These are phyloP conservation scores for Candida sphagnicola DNA, from an alignment of 805 yeast species.

Conservation along the genomic window DNA sequence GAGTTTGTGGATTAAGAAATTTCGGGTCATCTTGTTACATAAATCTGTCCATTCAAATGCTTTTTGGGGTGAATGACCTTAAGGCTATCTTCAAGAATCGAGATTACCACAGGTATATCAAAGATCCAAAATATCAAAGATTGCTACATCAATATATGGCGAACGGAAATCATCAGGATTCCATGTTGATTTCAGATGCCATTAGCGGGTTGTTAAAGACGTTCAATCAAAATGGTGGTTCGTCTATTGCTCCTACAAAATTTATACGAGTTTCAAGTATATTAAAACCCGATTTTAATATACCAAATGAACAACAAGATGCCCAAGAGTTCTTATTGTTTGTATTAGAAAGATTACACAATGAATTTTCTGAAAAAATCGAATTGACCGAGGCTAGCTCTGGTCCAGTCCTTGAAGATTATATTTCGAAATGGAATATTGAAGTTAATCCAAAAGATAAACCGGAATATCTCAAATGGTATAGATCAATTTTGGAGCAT, in stretches of 20 bases:
- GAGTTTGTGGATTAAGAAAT: slow-evolving; percentile 61
- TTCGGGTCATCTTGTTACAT: slow-evolving; percentile 75
- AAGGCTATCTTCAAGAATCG: slow-evolving; percentile 45
- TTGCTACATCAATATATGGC: slow-evolving; percentile 16
- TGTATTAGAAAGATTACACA: slow-evolving; percentile 63
- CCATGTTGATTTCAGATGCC: slow-evolving; percentile 42
- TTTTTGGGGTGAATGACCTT: slow-evolving; percentile 53
- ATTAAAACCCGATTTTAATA: slow-evolving; percentile 61
- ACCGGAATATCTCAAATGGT: slow-evolving; percentile 62
- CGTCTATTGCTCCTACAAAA: slow-evolving; percentile 60
- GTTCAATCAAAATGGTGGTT: slow-evolving; percentile 56
- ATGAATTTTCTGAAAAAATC: slow-evolving; percentile 45
- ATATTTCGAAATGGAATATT: slow-evolving; percentile 29
- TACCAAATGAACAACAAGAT: slow-evolving; percentile 78
- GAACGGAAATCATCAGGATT: slow-evolving; percentile 13
- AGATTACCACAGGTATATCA: slow-evolving; percentile 41
- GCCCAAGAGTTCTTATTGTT: slow-evolving; percentile 73
- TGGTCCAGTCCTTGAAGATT: slow-evolving; percentile 14
- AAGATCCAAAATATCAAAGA: slow-evolving; percentile 23
- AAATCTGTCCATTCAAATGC: slow-evolving; percentile 67
- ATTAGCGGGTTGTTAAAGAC: slow-evolving; percentile 52
- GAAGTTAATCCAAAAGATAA: slow-evolving; percentile 27
- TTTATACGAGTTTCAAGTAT: slow-evolving; percentile 50
- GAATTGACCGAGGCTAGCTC: slow-evolving; percentile 18
- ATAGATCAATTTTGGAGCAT: slow-evolving; percentile 41